A percentile compares a stretch with the other conserved stretches of the same genome.
Evolutionary conservation across 805 yeast species (phyloP).

Genomic region (Maudiozyma barnettii): DNA sequence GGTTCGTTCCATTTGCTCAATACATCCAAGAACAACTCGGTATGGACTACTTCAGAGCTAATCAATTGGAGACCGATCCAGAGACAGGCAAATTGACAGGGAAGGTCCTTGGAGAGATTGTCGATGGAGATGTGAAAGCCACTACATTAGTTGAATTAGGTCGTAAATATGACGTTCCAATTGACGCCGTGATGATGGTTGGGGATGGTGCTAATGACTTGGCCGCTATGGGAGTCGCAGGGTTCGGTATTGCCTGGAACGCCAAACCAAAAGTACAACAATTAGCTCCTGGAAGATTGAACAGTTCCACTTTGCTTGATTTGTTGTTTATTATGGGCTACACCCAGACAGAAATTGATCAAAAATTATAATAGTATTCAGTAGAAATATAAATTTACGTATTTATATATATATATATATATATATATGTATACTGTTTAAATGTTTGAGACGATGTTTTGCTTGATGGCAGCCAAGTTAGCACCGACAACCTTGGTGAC

Average conservation of each 20-base stretch:
- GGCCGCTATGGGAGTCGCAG: conserved; percentile 84
- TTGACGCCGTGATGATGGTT: conserved; percentile 60
- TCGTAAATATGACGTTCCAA: conserved; percentile 40
- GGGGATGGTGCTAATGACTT: conserved; percentile 98
- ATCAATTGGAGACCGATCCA: conserved; percentile 43
- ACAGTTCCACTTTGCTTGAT: conserved; percentile 64
- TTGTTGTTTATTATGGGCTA: conserved; percentile 75
- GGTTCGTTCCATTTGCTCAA: conserved; percentile 81
- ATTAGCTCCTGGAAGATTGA: conserved; percentile 73
- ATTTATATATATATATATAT: background rate
- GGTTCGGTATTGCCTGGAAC: conserved; percentile 93
- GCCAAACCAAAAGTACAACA: conserved; percentile 90
- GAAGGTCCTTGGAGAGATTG: conserved; percentile 65
- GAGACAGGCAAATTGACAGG: conserved; percentile 53
- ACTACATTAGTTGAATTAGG: conserved; percentile 57
- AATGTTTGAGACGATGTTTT: conserved; percentile 46
- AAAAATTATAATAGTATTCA: background rate
- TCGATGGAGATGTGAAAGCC: conserved; percentile 81
- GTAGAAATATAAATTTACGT: background rate
- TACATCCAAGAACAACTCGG: conserved; percentile 57
- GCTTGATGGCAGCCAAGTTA: conserved; percentile 74
- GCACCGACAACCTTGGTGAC: conserved; percentile 83
- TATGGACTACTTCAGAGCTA: conserved; percentile 86
- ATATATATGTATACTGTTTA: conserved; percentile 18
- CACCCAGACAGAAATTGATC: conserved; percentile 42